phyloP scores from a whole-genome alignment of 768 basidiomycete genomes.

The Ephemerocybe angulata region DNA sequence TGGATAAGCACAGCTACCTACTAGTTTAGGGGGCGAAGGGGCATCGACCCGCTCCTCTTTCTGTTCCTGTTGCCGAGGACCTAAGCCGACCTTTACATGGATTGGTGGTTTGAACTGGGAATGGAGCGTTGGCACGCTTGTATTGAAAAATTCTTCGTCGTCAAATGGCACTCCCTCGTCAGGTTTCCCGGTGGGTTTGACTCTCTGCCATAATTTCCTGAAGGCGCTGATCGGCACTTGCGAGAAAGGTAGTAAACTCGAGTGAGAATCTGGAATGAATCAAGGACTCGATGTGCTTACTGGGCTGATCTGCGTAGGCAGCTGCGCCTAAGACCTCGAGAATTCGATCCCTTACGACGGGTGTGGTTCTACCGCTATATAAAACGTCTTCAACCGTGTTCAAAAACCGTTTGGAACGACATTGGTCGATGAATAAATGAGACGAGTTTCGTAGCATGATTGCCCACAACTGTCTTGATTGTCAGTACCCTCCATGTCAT shows the following conservation, averaged over 20 bases:
- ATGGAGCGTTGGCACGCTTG: no score
- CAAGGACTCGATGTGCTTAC: slow-evolving; percentile 27
- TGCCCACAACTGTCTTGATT: slow-evolving; percentile 76
- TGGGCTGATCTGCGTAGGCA: slow-evolving; percentile 57
- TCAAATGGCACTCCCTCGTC: slow-evolving; percentile 83
- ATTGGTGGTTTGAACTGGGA: no score
- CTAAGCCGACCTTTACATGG: no score
- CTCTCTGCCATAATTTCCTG: slow-evolving; percentile 71
- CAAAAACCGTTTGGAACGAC: slow-evolving; percentile 70
- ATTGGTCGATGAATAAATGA: slow-evolving; percentile 66
- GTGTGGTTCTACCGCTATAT: slow-evolving; percentile 57
- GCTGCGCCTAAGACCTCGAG: slow-evolving; percentile 81
- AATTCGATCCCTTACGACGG: slow-evolving; percentile 77
- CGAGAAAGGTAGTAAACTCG: slow-evolving; percentile 22
- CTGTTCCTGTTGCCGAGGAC: no score
- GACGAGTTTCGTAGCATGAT: slow-evolving; percentile 84
- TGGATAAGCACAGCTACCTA: no score
- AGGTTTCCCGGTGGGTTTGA: slow-evolving; percentile 77
- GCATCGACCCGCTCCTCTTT: no score
- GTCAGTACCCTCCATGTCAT: slow-evolving; percentile 3
- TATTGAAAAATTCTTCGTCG: slow-evolving; percentile 67
- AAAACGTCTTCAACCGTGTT: slow-evolving; percentile 82
- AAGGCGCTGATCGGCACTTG: slow-evolving; percentile 63
- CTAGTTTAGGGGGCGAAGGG: no score
- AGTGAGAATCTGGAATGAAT: neutral